Conservation (phyloP, 345 rosid genomes). For the Lagerstroemia speciosa region DNA sequence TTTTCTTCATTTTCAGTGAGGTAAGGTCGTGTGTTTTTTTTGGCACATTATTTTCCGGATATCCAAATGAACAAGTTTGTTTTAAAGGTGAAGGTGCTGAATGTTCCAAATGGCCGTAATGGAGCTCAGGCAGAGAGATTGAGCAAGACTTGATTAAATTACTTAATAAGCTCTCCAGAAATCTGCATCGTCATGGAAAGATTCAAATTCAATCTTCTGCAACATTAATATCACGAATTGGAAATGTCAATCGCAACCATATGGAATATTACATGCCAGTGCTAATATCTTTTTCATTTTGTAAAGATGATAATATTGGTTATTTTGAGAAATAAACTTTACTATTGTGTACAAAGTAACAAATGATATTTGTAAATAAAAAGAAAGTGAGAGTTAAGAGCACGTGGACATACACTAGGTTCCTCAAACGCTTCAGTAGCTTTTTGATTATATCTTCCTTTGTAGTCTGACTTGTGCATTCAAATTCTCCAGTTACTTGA, state of each 20-base stretch:
- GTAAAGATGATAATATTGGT: not conserved
- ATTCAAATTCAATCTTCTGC: not conserved
- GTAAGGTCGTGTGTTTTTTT: conserved; percentile 25
- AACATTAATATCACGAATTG: not conserved
- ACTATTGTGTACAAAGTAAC: not conserved
- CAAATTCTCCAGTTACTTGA: conserved; percentile 50
- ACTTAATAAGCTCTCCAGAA: conserved; percentile 66
- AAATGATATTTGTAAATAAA: not conserved
- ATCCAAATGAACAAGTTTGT: conserved; percentile 22
- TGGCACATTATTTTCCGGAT: conserved; percentile 28
- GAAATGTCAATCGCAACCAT: not conserved
- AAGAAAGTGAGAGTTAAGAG: conserved; percentile 7
- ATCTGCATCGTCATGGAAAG: conserved; percentile 31
- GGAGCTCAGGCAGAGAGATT: conserved; percentile 56
- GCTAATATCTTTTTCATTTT: not conserved
- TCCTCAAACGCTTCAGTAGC: conserved; percentile 61
- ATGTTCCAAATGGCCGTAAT: conserved; percentile 31
- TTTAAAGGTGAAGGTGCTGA: conserved; percentile 29
- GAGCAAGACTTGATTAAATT: conserved; percentile 41
- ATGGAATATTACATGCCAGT: not conserved
- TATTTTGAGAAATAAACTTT: not conserved
- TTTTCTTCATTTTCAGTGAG: conserved; percentile 32
- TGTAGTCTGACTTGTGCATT: conserved; percentile 47
- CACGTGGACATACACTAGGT: conserved; percentile 50
- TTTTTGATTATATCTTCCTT: conserved; percentile 52